Evolutionary conservation across 306 rosid species (phyloP).

Genomic region (Urtica urens): DNA sequence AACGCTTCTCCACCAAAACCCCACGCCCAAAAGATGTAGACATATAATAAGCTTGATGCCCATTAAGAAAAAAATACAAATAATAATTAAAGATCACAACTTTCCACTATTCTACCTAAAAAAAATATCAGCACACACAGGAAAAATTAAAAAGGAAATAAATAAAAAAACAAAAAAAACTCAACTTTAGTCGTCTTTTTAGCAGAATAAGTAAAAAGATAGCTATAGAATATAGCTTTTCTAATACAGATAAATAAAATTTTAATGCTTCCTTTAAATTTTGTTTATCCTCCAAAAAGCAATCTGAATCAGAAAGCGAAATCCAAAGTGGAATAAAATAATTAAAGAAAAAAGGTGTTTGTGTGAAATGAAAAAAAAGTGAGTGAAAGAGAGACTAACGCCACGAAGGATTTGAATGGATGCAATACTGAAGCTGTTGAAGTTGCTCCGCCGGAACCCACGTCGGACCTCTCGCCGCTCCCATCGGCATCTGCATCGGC

Average conservation of each 20-base stretch:
- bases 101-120: neutral
- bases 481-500: slow-evolving; percentile 29
- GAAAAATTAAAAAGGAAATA: neutral
- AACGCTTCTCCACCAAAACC: slow-evolving; percentile 7
- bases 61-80: neutral
- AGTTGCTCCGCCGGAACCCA: slow-evolving; percentile 83
- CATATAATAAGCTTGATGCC: slow-evolving; percentile 5
- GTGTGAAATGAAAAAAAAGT: neutral
- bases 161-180: neutral
- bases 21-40: slow-evolving; percentile 13
- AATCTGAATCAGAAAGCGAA: slow-evolving; percentile 3
- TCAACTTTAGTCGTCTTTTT: slow-evolving; percentile 8
- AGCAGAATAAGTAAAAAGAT: slow-evolving; percentile 4
- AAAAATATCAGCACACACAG: neutral
- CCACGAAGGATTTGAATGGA: slow-evolving; percentile 96
- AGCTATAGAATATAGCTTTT: too few species aligned
- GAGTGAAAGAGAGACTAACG: slow-evolving; percentile 44
- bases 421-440: slow-evolving; percentile 75
- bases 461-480: slow-evolving; percentile 49
- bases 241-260: too few species aligned
- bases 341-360: neutral
- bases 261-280: too few species aligned
- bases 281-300: neutral
- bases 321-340: neutral
- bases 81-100: neutral